Evolutionary conservation across 345 rosid species (phyloP), one percentile per base, ranked within the genome.

Genomic region (Gossypium longicalyx): DNA sequence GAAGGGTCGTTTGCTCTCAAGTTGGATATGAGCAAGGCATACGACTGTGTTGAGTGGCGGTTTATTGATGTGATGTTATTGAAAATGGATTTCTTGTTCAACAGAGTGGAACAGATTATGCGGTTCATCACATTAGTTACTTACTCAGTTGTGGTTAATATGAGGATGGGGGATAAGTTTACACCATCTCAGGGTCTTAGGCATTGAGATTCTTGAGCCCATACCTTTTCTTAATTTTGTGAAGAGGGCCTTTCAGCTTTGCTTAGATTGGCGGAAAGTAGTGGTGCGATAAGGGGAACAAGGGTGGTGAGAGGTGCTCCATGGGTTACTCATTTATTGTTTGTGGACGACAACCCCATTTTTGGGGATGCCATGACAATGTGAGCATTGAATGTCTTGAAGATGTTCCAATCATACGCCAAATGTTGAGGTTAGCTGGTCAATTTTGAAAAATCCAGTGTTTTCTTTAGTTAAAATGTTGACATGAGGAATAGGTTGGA

Each of bases 211-310:
- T 6, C n/a, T 2, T 49, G 53, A 49, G 53, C 17, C 6, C 7
- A 12, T 13, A 49, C 6, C 3, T 13, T 3, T 12, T 49, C 2
- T 12, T 2, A 11, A 49, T 49, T 3, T 3, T 49, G n/a, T 12
- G 16, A 13, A 34, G 7, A 34, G 7, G 7, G 41, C 41, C 7
- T 34, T 5, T 34, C 1, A 0, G 0, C 0, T 4, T 34, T 34
- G 0, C 7, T 34, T 4, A 4, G 7, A 5, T 4, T 34, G 41
- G 41, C 0, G 0, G 0, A 12, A 13, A 49, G 16, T 12, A 3
- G 53, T 34, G 41, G 41, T 34, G 0, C 0, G 0, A 34, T 5
- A 4, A 4, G 1, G 7, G 41, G 41, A 4, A 5, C 1, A 34
- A 34, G 1, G 2, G 41, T 34, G 41, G 1, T 5, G 7, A 34